phyloP scores from a whole-genome alignment of 179 eudicot genomes.

The Heliamphora pulchella region DNA sequence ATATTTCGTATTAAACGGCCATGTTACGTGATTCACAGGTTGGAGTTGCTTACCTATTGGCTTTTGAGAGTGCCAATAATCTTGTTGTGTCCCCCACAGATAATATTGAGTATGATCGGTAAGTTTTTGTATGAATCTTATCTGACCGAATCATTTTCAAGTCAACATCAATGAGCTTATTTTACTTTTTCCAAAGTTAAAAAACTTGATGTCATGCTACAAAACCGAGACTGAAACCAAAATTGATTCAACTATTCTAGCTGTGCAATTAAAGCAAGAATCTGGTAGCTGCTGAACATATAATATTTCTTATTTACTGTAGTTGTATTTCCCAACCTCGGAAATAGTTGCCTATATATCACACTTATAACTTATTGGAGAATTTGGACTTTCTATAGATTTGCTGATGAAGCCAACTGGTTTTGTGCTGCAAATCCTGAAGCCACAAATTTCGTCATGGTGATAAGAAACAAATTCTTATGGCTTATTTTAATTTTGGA shows the following conservation, averaged over 20 bases:
- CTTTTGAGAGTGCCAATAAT: conserved; percentile 79
- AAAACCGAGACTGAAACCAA: not conserved
- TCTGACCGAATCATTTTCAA: conserved; percentile 1
- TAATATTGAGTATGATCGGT: conserved; percentile 94
- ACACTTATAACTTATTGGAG: not conserved
- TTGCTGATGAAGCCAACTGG: not conserved
- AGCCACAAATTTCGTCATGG: not conserved
- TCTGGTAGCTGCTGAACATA: not conserved
- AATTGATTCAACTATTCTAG: not conserved
- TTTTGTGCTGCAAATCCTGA: not conserved
- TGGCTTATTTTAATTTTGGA: not conserved
- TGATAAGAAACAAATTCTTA: not conserved
- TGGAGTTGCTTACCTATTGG: conserved; percentile 92
- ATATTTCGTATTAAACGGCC: not conserved
- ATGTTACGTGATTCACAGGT: conserved; percentile 42
- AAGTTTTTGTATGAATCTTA: conserved; percentile 17
- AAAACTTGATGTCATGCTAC: not conserved
- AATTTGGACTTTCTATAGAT: not conserved
- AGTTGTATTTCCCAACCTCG: not conserved
- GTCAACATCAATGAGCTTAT: not conserved
- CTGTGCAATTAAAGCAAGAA: not conserved
- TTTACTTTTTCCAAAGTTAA: not conserved
- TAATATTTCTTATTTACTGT: not conserved
- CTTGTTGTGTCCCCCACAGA: conserved; percentile 63
- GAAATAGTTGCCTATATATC: not conserved